Conservation (phyloP, 495 filamentous ascomycete species). For the Neurospora hispaniola region DNA sequence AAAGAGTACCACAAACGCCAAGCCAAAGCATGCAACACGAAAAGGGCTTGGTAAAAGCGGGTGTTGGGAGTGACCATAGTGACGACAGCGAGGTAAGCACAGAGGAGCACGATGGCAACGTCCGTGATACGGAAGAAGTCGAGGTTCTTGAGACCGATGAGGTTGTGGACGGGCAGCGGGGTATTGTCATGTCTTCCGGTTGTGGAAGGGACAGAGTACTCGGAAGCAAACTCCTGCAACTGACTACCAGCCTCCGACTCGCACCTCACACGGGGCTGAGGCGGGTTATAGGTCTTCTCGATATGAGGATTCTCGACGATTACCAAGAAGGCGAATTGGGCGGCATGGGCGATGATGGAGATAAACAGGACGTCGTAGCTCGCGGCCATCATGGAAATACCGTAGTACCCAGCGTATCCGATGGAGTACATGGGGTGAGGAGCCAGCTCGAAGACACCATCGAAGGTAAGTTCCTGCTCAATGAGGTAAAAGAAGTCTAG, state of each 20-base stretch:
- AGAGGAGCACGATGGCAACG: conserved; percentile 62
- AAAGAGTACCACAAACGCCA: conserved; percentile 92
- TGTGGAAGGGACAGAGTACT: conserved; percentile 8
- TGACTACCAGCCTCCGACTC: conserved; percentile 28
- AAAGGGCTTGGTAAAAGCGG: conserved; percentile 58
- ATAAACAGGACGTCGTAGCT: conserved; percentile 96
- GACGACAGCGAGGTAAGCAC: conserved; percentile 60
- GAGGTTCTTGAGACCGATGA: conserved; percentile 70
- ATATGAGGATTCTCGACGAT: conserved; percentile 95
- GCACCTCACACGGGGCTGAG: conserved; percentile 57
- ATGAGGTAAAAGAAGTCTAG: conserved; percentile 94
- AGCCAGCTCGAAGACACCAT: conserved; percentile 98
- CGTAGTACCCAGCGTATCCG: conserved; percentile 95
- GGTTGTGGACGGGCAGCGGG: conserved; percentile 64
- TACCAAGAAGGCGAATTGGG: conserved; percentile 85
- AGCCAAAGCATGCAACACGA: conserved; percentile 64
- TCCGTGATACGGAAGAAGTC: conserved; percentile 83
- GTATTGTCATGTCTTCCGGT: conserved; percentile 7
- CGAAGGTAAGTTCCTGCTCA: conserved; percentile 94
- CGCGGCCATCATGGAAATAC: conserved; percentile 96
- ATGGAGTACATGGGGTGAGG: conserved; percentile 99
- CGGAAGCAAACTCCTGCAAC: conserved; percentile 28
- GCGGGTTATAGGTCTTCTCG: conserved; percentile 93
- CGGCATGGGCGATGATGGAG: conserved; percentile 87
- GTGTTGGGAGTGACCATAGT: conserved; percentile 71